These are phyloP conservation scores for Starmerella lactis-condensi DNA, from an alignment of 805 yeast species.

Conservation along the genomic window DNA sequence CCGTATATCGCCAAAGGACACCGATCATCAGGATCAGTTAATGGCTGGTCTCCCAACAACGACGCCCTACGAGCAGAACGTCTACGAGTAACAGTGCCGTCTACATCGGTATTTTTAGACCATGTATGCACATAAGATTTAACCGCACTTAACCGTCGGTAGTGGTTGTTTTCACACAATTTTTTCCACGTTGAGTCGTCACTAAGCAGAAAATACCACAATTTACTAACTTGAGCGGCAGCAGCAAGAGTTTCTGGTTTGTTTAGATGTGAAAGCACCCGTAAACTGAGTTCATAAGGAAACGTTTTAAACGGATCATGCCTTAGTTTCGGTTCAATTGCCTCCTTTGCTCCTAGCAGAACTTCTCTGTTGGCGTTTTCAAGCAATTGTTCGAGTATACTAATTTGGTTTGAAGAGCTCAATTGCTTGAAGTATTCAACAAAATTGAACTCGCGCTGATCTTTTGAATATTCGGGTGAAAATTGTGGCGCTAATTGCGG, in stretches of 20 bases:
- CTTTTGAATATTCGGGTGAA: no score
- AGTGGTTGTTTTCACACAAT: constrained; percentile 24
- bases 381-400: constrained; percentile 16
- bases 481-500: no score
- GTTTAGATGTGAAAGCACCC: constrained; percentile 67
- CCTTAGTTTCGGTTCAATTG: constrained; percentile 23
- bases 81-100: no score
- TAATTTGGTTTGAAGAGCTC: no score
- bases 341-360: constrained; percentile 17
- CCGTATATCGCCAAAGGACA: no score
- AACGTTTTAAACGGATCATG: constrained; percentile 31
- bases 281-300: constrained; percentile 68
- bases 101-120: constrained; percentile 1
- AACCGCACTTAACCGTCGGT: constrained; percentile 23
- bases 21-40: no score
- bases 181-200: constrained; percentile 29
- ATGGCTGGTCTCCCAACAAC: no score
- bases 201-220: constrained; percentile 38
- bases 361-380: constrained; percentile 17
- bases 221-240: constrained; percentile 77
- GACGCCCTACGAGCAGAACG: no score
- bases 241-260: constrained; percentile 69
- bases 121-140: constrained; percentile 17
- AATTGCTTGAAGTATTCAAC: no score
- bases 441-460: no score